A percentile compares a stretch with the other conserved stretches of the same genome.
These are phyloP conservation scores for Gyromitra esculenta DNA, from an alignment of 2,329 filamentous ascomycete genomes.

Conservation along the genomic window DNA sequence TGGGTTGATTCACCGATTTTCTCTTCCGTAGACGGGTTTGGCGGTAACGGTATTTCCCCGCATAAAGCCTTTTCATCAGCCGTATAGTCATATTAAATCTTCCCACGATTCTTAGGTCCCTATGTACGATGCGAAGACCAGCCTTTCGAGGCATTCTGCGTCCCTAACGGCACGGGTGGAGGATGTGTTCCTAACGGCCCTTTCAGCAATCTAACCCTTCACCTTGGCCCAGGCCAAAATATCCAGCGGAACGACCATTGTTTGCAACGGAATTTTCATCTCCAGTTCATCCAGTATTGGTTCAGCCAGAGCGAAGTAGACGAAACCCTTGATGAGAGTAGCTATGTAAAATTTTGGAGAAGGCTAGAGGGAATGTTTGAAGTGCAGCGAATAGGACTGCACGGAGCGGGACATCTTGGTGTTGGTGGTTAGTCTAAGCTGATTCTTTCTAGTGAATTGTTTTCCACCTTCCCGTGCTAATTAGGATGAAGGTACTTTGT, in stretches of 20 bases:
- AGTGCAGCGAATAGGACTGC: constrained; percentile 58
- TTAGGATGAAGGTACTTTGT: constrained; percentile 56
- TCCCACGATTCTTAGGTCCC: neutral
- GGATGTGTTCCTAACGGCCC: constrained; percentile 60
- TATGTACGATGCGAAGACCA: constrained; percentile 40
- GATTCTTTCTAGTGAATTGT: neutral
- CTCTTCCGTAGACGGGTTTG: constrained; percentile 59
- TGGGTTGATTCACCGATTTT: constrained; percentile 59
- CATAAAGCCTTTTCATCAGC: neutral
- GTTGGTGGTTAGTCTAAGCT: constrained; percentile 58
- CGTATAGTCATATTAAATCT: neutral
- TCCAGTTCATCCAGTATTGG: constrained; percentile 42
- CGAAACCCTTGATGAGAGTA: constrained; percentile 55
- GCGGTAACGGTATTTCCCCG: constrained; percentile 54
- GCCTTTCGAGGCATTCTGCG: constrained; percentile 41
- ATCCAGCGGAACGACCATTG: constrained; percentile 56
- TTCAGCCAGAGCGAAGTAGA: constrained; percentile 53
- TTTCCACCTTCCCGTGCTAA: neutral
- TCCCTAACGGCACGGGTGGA: constrained; percentile 58
- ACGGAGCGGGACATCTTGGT: constrained; percentile 60
- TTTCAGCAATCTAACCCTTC: constrained; percentile 60
- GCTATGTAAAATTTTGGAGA: constrained; percentile 54
- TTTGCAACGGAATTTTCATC: constrained; percentile 59
- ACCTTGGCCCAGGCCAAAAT: constrained; percentile 58
- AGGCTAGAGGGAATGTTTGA: constrained; percentile 58